phyloP scores from a whole-genome alignment of 768 basidiomycete species.

The Rossbeevera mucosa region DNA sequence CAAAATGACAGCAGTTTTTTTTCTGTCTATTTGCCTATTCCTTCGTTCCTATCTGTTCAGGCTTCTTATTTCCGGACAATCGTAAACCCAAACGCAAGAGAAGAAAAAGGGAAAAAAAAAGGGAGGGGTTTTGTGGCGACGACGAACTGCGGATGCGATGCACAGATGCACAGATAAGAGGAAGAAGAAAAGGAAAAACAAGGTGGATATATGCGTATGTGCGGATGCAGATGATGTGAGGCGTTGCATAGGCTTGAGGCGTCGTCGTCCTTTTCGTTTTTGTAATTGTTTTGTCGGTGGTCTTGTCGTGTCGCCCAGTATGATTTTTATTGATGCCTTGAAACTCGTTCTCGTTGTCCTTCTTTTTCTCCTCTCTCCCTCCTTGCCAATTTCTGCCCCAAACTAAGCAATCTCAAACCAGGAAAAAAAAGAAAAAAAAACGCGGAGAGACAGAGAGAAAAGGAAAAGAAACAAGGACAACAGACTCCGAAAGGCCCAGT shows the following conservation, averaged over 20 bases:
- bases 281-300: neutral
- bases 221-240: neutral
- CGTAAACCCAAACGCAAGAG: neutral
- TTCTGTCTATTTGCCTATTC: neutral
- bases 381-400: constrained; percentile 13
- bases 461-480: neutral
- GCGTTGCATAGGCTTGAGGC: neutral
- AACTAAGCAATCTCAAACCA: constrained; percentile 5
- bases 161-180: neutral
- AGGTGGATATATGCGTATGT: neutral
- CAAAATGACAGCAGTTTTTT: neutral
- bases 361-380: constrained; percentile 7
- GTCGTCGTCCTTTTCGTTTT: neutral
- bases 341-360: constrained; percentile 5
- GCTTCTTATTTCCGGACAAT: neutral
- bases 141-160: neutral
- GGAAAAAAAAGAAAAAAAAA: neutral
- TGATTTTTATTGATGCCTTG: constrained; percentile 1
- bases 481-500: neutral
- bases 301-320: neutral
- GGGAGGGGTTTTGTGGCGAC: neutral
- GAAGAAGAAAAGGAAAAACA: neutral
- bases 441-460: neutral
- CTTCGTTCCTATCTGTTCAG: neutral
- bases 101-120: neutral